phyloP scores from a whole-genome alignment of 164 flowering plant species.

The Hamamelis virginiana region DNA sequence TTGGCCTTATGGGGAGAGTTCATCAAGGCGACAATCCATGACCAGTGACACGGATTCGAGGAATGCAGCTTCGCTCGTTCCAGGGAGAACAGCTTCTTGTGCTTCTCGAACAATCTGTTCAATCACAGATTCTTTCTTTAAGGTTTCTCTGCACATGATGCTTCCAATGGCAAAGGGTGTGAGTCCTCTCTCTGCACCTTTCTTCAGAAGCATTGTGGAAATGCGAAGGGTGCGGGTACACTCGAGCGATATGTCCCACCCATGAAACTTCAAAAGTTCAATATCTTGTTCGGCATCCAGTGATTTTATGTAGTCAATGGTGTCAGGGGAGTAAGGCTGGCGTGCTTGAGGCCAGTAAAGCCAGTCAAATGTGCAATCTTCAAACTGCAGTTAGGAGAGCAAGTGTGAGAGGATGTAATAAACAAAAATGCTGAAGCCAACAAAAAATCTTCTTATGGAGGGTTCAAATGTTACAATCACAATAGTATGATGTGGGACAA shows the following conservation, averaged over 20 bases:
- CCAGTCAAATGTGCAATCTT: constrained; percentile 55
- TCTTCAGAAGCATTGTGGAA: constrained; percentile 51
- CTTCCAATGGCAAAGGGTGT: constrained; percentile 41
- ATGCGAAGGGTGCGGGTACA: constrained; percentile 37
- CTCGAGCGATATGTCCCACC: constrained; percentile 36
- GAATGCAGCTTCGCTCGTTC: constrained; percentile 31
- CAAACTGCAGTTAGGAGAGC: constrained; percentile 28
- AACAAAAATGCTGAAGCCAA: neutral
- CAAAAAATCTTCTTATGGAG: neutral
- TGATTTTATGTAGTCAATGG: constrained; percentile 32
- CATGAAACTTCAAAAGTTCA: constrained; percentile 35
- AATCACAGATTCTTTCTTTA: constrained; percentile 31
- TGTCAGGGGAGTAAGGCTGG: constrained; percentile 29
- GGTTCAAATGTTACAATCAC: too few species aligned
- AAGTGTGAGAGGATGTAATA: neutral
- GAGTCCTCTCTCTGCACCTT: constrained; percentile 43
- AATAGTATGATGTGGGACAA: too few species aligned
- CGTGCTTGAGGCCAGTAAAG: constrained; percentile 52
- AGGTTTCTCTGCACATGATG: constrained; percentile 45
- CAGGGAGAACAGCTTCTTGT: constrained; percentile 29
- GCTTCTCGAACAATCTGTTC: constrained; percentile 41
- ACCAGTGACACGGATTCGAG: constrained; percentile 27
- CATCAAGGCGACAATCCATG: constrained; percentile 35
- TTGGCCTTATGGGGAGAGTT: constrained; percentile 7
- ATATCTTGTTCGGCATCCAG: constrained; percentile 44